These are phyloP conservation scores for Globisporangium takayamanum DNA, from an alignment of 352 stramenopile genomes.

Conservation along the genomic window DNA sequence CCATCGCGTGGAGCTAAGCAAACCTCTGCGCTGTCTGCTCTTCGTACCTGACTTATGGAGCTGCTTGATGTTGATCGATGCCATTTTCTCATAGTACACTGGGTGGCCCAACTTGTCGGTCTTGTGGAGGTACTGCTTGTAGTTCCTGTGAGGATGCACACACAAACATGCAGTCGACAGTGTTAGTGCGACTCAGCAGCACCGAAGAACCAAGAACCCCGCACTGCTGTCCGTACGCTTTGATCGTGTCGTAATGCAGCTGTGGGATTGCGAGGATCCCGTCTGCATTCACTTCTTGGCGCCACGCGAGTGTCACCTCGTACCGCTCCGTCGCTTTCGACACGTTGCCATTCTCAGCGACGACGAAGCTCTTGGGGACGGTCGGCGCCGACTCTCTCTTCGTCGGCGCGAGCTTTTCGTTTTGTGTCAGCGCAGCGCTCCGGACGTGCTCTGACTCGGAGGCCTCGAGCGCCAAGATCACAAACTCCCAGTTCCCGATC, in stretches of 20 bases:
- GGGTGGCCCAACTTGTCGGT: constrained; percentile 71
- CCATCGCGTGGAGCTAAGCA: background rate
- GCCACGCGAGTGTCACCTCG: constrained; percentile 59
- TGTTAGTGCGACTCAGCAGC: constrained; percentile 1
- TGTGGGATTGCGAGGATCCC: constrained; percentile 55
- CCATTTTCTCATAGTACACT: constrained; percentile 80
- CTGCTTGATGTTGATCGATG: constrained; percentile 74
- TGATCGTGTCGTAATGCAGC: constrained; percentile 58
- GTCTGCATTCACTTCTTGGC: constrained; percentile 71
- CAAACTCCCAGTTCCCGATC: constrained; percentile 57
- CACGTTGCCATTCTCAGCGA: constrained; percentile 62
- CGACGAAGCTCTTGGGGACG: constrained; percentile 43
- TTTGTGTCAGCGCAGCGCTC: background rate
- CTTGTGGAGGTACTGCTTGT: constrained; percentile 79
- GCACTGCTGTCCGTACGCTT: constrained; percentile 28
- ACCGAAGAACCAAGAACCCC: background rate
- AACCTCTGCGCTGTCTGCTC: background rate
- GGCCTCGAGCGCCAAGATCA: constrained; percentile 47
- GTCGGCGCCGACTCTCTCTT: constrained; percentile 8
- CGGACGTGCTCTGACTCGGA: constrained; percentile 41
- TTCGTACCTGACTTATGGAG: constrained; percentile 49
- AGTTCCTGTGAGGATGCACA: constrained; percentile 36
- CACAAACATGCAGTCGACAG: background rate
- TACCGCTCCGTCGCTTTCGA: constrained; percentile 57
- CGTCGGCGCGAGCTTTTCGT: constrained; percentile 6